A percentile compares a stretch with the other conserved stretches of the same genome.
phyloP scores from a whole-genome alignment of 2,329 filamentous ascomycete genomes.

The Phaeosphaeriaceae sp. region DNA sequence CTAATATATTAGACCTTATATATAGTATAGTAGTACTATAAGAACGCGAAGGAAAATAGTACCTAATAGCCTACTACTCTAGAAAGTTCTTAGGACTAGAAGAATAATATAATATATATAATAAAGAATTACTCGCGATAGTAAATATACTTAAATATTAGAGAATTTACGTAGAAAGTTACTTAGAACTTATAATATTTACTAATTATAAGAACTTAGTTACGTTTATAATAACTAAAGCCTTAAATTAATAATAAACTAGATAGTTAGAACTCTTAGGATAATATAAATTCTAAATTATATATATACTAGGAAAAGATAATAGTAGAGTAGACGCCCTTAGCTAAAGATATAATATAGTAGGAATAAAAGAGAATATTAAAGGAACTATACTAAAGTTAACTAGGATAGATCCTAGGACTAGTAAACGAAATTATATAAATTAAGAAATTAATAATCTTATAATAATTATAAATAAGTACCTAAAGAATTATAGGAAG shows the following conservation, averaged over 20 bases:
- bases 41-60: slow-evolving; percentile 5
- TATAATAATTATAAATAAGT: slow-evolving; percentile 1
- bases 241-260: slow-evolving; percentile 3
- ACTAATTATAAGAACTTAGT: slow-evolving; percentile 1
- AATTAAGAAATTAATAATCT: slow-evolving; percentile 4
- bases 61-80: slow-evolving; percentile 7
- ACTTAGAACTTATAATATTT: too few relatives aligned
- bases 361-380: background rate
- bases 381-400: background rate
- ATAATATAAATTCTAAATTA: slow-evolving; percentile 7
- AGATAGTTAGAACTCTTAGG: too few relatives aligned
- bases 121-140: slow-evolving; percentile 4
- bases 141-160: slow-evolving; percentile 4
- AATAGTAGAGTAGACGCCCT: slow-evolving; percentile 5
- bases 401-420: slow-evolving; percentile 1
- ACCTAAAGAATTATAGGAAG: slow-evolving; percentile 5
- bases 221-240: slow-evolving; percentile 2
- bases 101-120: slow-evolving; percentile 6
- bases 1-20: slow-evolving; percentile 1
- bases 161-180: slow-evolving; percentile 1
- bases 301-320: slow-evolving; percentile 7
- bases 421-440: background rate
- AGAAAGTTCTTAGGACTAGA: background rate
- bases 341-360: slow-evolving; percentile 2
- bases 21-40: background rate